Base-by-base conservation (phyloP, 345 rosid species). In the Populus euphratica region DNA sequence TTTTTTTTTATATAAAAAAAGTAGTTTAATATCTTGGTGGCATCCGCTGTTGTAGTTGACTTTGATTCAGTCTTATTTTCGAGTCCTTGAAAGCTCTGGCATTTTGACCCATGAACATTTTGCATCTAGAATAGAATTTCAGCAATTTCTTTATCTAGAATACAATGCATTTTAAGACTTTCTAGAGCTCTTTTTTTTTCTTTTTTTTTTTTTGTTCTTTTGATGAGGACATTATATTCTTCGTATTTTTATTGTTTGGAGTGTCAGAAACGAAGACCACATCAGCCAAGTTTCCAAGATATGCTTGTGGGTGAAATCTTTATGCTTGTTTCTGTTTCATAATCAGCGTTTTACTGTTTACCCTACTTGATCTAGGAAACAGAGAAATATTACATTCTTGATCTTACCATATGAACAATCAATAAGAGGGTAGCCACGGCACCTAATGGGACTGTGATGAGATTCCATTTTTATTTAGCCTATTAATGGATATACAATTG, bases 41-140 rank as follows among this genome's bases (percentile, higher is more conserved):
- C 54, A 29, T 18, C 38, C n/a, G 44, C 21, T 73, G 27, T 12
- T 68, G 31, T 62, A 14, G 71, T 73, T 77, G 78, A 81, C 81
- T 69, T 77, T 77, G 78, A 81, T 54, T 69, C 36, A 29, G 84
- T 64, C 78, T 72, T 43, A 36, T 8, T 38, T 33, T 70, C 17
- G 21, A 63, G 66, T 7, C 70, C 64, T 43, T 70, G 68, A 38
- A 69, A 38, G 7, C 54, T 5, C 31, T 35, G 8, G 35, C 69
- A 73, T 18, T 73, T 12, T 54, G 70, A 27, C 56, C 31, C 41
- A 0, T 9, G 8, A 6, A 36, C 7, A 16, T 23, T 16, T 38
- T 73, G 73, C 75, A 73, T 79, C 39, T 35, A 21, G 36, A 47
- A 44, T 44, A 35, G 31, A 69, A 50, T 68, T 68, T 76, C 35